Percentiles rank a stretch among this genome's conserved stretches.
Evolutionary conservation across 768 basidiomycete species (phyloP).

Genomic region (Fomitopsis pulvina): DNA sequence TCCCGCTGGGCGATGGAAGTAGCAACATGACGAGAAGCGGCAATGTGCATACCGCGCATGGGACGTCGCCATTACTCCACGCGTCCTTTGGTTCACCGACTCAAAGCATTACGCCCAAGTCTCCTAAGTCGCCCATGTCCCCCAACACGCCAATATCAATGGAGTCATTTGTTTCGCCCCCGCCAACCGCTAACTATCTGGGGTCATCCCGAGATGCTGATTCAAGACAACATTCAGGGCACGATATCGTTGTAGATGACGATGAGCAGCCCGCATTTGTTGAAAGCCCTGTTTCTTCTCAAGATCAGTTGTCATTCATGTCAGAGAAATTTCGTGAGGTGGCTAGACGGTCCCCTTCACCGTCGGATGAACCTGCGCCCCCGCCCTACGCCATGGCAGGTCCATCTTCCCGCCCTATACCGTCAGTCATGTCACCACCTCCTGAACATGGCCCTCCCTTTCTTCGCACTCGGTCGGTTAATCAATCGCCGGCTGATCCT

Average conservation of each 20-base stretch:
- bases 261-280: conserved; percentile 25
- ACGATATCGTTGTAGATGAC: conserved; percentile 40
- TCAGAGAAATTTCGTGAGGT: not conserved
- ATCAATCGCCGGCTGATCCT: conserved; percentile 21
- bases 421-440: conserved; percentile 7
- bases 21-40: not conserved
- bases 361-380: conserved; percentile 16
- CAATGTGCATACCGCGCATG: not conserved
- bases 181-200: conserved; percentile 2
- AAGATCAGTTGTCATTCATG: not conserved
- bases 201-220: not conserved
- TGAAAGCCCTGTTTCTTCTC: conserved; percentile 2
- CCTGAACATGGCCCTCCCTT: not conserved
- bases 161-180: conserved; percentile 12
- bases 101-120: conserved; percentile 17
- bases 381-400: conserved; percentile 21
- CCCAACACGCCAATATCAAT: conserved; percentile 4
- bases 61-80: conserved; percentile 33
- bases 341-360: not conserved
- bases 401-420: conserved; percentile 10
- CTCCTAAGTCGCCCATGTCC: not conserved
- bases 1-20: not conserved
- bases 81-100: conserved; percentile 35
- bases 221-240: conserved; percentile 15
- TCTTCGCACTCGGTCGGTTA: conserved; percentile 6